phyloP scores from a whole-genome alignment of 495 filamentous ascomycete genomes.

The Corynascus novoguineensis region DNA sequence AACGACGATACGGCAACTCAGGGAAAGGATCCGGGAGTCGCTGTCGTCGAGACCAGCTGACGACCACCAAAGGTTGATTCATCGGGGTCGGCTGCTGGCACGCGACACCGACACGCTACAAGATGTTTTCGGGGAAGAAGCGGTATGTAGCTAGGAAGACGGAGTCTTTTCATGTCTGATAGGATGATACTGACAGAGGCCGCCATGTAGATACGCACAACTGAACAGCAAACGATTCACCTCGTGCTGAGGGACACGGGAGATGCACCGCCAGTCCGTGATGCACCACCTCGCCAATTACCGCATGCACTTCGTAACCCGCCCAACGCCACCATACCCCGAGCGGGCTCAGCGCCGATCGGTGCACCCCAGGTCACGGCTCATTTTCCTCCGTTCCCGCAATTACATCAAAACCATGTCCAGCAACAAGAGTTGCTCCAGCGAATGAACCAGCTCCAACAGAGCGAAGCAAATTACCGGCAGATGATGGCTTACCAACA shows the following conservation, averaged over 20 bases:
- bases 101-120: conserved; percentile 51
- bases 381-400: neutral
- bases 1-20: conserved; percentile 57
- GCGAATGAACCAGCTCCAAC: conserved; percentile 25
- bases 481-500: conserved; percentile 26
- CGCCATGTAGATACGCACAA: conserved; percentile 40
- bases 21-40: conserved; percentile 51
- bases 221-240: conserved; percentile 52
- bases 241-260: conserved; percentile 52
- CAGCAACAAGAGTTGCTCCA: conserved; percentile 12
- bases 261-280: conserved; percentile 6
- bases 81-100: conserved; percentile 55
- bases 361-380: conserved; percentile 7
- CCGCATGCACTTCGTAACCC: conserved; percentile 4
- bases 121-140: conserved; percentile 44
- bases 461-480: conserved; percentile 22
- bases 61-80: conserved; percentile 59
- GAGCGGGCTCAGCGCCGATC: conserved; percentile 10
- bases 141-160: conserved; percentile 2
- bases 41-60: conserved; percentile 50
- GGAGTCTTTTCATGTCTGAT: neutral
- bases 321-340: conserved; percentile 7
- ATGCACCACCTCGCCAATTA: neutral
- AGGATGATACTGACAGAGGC: conserved; percentile 13
- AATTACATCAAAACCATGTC: neutral